Conservation (phyloP, 202 grass and related monocot genomes). For the Carex sylvatica region DNA sequence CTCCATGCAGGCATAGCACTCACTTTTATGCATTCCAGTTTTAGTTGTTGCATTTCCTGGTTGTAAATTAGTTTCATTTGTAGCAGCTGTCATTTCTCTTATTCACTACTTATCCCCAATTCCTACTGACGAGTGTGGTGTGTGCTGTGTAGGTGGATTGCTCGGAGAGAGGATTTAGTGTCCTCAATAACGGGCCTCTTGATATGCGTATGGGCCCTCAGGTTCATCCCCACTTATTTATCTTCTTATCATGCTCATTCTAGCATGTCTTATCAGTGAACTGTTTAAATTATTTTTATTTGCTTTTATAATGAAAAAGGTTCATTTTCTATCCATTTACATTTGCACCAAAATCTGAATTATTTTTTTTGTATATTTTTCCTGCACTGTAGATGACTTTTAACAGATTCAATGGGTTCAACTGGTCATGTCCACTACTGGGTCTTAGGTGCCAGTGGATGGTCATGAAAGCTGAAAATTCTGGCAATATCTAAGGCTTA, state of each 20-base stretch:
- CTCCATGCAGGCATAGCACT: conserved; percentile 74
- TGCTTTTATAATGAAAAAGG: neutral
- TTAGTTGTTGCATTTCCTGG: neutral
- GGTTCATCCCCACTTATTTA: conserved; percentile 35
- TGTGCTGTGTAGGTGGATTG: conserved; percentile 48
- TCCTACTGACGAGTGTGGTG: neutral
- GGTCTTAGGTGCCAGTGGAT: neutral
- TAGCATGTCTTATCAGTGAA: neutral
- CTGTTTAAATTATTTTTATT: conserved; percentile 4
- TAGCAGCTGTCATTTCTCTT: neutral
- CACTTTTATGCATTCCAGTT: neutral
- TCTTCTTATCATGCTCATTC: neutral
- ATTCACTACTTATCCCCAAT: neutral
- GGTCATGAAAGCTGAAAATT: neutral
- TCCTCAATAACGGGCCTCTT: conserved; percentile 69
- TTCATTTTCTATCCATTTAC: neutral
- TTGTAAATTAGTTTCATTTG: neutral
- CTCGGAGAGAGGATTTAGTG: conserved; percentile 73
- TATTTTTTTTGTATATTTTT: neutral
- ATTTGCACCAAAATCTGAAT: neutral
- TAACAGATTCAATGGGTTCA: neutral
- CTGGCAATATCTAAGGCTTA: neutral
- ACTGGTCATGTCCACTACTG: neutral
- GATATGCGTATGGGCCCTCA: conserved; percentile 98
- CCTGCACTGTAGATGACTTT: neutral